phyloP scores from a whole-genome alignment of 1,139 yeast genomes.

The Protomyces inouyei region DNA sequence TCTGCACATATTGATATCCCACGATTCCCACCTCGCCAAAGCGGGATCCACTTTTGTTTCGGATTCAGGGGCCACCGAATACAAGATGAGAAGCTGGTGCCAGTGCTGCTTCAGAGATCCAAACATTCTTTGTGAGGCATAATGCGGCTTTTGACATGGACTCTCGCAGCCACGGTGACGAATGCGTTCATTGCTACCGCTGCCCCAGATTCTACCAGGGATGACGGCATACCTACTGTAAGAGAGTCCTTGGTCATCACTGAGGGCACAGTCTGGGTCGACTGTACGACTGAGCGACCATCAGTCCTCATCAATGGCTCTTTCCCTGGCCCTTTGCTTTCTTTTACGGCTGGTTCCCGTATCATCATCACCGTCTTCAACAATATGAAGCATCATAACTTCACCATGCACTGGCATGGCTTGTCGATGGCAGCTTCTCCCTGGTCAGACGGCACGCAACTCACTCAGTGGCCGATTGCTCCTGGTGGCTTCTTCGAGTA shows the following conservation, averaged over 20 bases:
- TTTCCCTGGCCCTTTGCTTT: conserved; percentile 20
- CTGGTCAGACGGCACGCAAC: conserved; percentile 58
- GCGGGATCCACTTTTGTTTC: no score
- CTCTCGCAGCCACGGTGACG: no score
- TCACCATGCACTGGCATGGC: conserved; percentile 28
- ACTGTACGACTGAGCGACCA: conserved; percentile 6
- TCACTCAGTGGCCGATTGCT: conserved; percentile 59
- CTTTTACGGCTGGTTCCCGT: conserved; percentile 4
- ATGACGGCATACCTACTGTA: not conserved
- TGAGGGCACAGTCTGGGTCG: not conserved
- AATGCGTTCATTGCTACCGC: no score
- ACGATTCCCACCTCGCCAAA: no score
- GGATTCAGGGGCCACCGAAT: no score
- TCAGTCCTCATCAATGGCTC: conserved; percentile 25
- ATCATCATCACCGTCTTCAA: conserved; percentile 18
- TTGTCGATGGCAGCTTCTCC: conserved; percentile 23
- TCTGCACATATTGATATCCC: no score
- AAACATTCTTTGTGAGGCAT: no score
- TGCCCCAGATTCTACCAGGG: no score
- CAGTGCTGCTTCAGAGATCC: no score
- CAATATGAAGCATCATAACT: not conserved
- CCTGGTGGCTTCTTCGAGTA: conserved; percentile 41
- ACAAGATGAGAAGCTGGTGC: no score
- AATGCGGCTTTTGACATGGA: no score
- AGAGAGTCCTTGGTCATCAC: conserved; percentile 5